Evolutionary conservation across 768 basidiomycete species (phyloP).

Genomic region (Pleurotus salmoneostramineus): DNA sequence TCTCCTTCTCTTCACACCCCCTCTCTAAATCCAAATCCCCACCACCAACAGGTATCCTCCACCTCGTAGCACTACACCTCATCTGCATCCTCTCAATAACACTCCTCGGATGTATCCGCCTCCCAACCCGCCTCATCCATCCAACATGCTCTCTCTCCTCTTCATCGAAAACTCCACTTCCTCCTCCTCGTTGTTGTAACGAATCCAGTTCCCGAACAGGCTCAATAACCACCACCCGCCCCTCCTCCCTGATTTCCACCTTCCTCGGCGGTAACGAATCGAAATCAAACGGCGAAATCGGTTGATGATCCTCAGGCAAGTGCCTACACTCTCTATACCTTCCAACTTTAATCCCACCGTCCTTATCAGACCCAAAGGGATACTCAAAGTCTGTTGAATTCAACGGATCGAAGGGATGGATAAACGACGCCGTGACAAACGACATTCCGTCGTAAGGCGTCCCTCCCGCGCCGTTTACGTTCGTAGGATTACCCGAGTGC

Average conservation of each 20-base stretch:
- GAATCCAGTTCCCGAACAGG: no score
- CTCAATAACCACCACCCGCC: conserved; percentile 15
- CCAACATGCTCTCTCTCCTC: neutral
- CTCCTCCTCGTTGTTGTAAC: no score
- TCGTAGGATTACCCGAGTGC: no score
- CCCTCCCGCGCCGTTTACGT: no score
- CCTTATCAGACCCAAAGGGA: no score
- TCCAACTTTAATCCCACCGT: conserved; percentile 17
- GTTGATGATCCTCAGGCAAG: conserved; percentile 33
- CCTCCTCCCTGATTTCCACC: neutral
- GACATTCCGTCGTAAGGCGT: no score
- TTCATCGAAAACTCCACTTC: conserved; percentile 15
- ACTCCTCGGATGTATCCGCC: conserved; percentile 20
- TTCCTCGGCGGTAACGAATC: conserved; percentile 40
- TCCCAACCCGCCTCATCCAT: no score
- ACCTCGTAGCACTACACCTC: conserved; percentile 35
- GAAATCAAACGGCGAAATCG: conserved; percentile 44
- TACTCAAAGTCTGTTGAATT: conserved; percentile 18
- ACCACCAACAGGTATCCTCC: conserved; percentile 21
- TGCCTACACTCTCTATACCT: conserved; percentile 21
- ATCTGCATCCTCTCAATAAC: conserved; percentile 40
- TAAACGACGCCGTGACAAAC: conserved; percentile 43
- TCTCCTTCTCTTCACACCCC: conserved; percentile 9
- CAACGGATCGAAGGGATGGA: conserved; percentile 39
- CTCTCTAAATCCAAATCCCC: neutral